Base-by-base conservation (phyloP, 176 grass and related monocot species). In the Lolium perenne region DNA sequence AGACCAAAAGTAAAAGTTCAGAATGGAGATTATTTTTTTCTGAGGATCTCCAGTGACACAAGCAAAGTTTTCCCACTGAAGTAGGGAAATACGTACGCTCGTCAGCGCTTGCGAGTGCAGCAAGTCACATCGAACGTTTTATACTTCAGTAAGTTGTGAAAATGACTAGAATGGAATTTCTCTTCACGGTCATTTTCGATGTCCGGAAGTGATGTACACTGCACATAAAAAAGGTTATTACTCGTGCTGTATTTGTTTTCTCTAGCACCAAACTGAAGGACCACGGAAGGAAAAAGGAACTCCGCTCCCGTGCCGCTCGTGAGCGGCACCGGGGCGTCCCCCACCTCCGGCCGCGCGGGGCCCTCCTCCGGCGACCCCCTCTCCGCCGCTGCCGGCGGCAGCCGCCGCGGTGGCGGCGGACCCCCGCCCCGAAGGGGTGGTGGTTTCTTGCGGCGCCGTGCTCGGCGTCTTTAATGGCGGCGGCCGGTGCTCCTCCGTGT, bases 281-380 rank as follows among this genome's bases (percentile, higher is more conserved):
- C n/a, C n/a, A n/a, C n/a, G n/a, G n/a, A n/a, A n/a, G n/a, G n/a
- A 86, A 43, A 81, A 81, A 81, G 40, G 35, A 76, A 35, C 49
- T 29, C 26, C 26, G 26, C 26, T 29, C 26, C 26, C 26, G 1
- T 29, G 26, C 26, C 26, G 26, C 26, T 29, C 2, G 26, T 29
- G 26, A 2, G 26, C 26, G 26, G 26, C 26, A 29, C 1, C 26
- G 26, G 26, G 26, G 26, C 26, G 26, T 29, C 26, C 26, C 26
- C 26, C 26, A 29, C 26, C 26, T 29, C 26, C 26, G 26, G 26
- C 26, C 0, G 26, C 26, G 26, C 26, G 26, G 26, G 26, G 26
- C 26, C 26, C 26, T 29, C 26, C 26, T 29, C 26, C 26, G 26
- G 26, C 26, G 26, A 29, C 26, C 26, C 26, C 26, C 26, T 29